These are phyloP conservation scores for Paramecium primaurelia DNA, from an alignment of 73 alveolate genomes.

Conservation along the genomic window DNA sequence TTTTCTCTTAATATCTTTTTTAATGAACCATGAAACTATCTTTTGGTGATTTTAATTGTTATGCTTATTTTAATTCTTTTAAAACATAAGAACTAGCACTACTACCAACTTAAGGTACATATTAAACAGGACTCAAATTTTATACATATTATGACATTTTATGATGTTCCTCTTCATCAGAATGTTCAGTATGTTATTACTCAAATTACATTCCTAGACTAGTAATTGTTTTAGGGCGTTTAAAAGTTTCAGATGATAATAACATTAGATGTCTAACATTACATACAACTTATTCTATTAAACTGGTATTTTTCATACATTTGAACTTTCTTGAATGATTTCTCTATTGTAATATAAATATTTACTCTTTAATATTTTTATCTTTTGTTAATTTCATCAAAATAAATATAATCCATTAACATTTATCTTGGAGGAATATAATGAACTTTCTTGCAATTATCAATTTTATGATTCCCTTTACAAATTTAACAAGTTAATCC, in stretches of 20 bases:
- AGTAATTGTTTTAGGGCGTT: neutral
- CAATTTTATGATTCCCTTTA: neutral
- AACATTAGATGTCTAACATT: neutral
- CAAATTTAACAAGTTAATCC: neutral
- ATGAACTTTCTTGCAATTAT: neutral
- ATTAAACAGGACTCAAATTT: neutral
- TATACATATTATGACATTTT: neutral
- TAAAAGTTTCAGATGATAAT: neutral
- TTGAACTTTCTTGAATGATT: neutral
- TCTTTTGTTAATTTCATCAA: neutral
- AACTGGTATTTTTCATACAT: neutral
- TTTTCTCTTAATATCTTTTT: neutral
- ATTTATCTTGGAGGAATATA: neutral
- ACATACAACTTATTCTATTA: neutral
- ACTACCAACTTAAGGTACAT: neutral
- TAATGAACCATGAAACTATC: neutral
- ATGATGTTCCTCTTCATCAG: neutral
- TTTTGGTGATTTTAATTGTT: neutral
- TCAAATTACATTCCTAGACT: neutral
- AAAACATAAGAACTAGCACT: neutral
- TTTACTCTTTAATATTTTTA: neutral
- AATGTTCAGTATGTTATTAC: neutral
- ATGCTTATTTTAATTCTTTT: neutral
- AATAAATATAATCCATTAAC: neutral
- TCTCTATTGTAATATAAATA: neutral